Conservation (phyloP, 768 basidiomycete species). For the Mycena amicta region DNA sequence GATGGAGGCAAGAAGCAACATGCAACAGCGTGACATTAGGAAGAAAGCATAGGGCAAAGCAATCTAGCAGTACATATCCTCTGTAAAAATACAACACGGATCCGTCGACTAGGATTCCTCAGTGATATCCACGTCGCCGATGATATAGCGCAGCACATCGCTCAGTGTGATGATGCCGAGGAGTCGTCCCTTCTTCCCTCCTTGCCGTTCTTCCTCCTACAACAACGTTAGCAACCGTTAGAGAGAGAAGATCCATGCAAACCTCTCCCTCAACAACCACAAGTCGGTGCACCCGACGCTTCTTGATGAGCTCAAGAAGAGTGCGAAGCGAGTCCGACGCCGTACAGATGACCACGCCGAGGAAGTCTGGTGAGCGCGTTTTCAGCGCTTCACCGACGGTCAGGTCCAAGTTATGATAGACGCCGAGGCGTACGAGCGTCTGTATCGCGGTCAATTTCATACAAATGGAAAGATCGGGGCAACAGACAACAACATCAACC, state of each 20-base stretch:
- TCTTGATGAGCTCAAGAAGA: slow-evolving; percentile 87
- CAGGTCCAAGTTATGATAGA: slow-evolving; percentile 94
- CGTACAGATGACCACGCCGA: slow-evolving; percentile 95
- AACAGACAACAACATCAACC: slow-evolving; percentile 93
- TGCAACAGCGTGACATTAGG: slow-evolving; percentile 21
- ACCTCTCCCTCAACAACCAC: slow-evolving; percentile 95
- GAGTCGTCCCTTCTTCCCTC: slow-evolving; percentile 81
- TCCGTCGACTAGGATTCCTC: slow-evolving; percentile 30
- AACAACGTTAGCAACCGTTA: neutral
- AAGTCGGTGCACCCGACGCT: slow-evolving; percentile 89
- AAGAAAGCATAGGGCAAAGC: slow-evolving; percentile 17
- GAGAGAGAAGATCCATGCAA: slow-evolving; percentile 25
- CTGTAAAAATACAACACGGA: slow-evolving; percentile 16
- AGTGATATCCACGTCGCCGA: slow-evolving; percentile 62
- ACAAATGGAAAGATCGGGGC: slow-evolving; percentile 12
- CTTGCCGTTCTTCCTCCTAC: slow-evolving; percentile 78
- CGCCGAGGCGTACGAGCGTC: slow-evolving; percentile 93
- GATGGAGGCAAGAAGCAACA: slow-evolving; percentile 33
- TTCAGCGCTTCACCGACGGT: slow-evolving; percentile 91
- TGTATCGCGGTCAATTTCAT: slow-evolving; percentile 32
- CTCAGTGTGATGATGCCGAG: slow-evolving; percentile 87
- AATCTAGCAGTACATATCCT: neutral
- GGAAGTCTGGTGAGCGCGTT: slow-evolving; percentile 92
- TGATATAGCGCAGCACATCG: slow-evolving; percentile 84
- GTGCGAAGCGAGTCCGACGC: slow-evolving; percentile 90